phyloP scores from a whole-genome alignment of 495 filamentous ascomycete species.

The Parathielavia appendiculata region DNA sequence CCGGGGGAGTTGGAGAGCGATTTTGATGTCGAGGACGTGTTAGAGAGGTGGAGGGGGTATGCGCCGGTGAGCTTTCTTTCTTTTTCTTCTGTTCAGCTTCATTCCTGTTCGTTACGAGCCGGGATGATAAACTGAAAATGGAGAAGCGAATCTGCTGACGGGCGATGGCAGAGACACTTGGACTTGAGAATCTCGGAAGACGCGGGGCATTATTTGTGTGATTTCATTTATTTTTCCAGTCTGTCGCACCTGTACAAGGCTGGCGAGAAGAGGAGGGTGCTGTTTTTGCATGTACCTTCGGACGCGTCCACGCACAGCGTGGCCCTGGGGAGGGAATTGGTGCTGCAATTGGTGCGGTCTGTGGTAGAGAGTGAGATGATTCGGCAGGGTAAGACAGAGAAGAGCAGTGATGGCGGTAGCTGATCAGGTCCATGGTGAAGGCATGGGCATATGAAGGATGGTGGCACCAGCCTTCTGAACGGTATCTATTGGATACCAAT shows the following conservation, averaged over 20 bases:
- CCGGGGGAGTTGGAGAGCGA: constrained; percentile 45
- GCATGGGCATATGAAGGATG: not conserved
- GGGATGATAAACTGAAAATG: no score
- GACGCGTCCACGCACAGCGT: constrained; percentile 52
- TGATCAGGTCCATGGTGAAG: not conserved
- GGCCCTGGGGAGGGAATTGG: constrained; percentile 55
- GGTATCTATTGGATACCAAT: no score
- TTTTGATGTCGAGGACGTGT: constrained; percentile 51
- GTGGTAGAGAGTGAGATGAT: constrained; percentile 47
- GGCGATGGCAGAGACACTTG: constrained; percentile 33
- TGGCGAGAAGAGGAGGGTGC: constrained; percentile 50
- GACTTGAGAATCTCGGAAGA: constrained; percentile 66
- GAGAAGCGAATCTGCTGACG: not conserved
- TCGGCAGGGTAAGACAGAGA: not conserved
- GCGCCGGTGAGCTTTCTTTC: constrained; percentile 27
- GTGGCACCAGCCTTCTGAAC: no score
- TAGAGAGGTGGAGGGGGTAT: constrained; percentile 49
- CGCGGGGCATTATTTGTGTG: constrained; percentile 77
- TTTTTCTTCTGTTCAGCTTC: not conserved
- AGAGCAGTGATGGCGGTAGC: not conserved
- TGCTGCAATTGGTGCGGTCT: constrained; percentile 63
- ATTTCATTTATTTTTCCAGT: constrained; percentile 80
- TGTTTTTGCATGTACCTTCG: constrained; percentile 77
- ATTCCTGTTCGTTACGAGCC: not conserved
- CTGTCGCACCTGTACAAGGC: constrained; percentile 52